Conservation (phyloP, 768 basidiomycete genomes). For the Gyrodon lividus region DNA sequence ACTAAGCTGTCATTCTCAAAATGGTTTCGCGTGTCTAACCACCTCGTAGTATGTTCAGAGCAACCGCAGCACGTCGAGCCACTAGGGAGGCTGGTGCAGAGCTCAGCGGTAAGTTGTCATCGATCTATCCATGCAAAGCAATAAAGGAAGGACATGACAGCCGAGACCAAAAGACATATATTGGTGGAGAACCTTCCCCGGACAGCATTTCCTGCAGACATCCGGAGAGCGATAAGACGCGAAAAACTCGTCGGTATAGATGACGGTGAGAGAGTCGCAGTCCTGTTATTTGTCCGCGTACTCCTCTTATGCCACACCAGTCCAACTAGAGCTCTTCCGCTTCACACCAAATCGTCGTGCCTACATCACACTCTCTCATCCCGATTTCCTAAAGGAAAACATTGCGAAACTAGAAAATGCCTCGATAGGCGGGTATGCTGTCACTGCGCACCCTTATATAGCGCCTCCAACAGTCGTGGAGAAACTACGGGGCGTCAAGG, state of each 20-base stretch:
- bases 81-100: slow-evolving; percentile 7
- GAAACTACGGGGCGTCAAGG: slow-evolving; percentile 39
- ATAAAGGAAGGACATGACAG: slow-evolving; percentile 9
- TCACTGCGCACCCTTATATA: slow-evolving; percentile 36
- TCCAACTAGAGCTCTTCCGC: slow-evolving; percentile 56
- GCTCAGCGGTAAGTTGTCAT: slow-evolving; percentile 14
- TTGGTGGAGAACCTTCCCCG: slow-evolving; percentile 48
- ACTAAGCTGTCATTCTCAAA: not conserved
- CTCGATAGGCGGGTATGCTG: slow-evolving; percentile 44
- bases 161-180: slow-evolving; percentile 40
- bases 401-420: slow-evolving; percentile 42
- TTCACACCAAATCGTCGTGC: slow-evolving; percentile 63
- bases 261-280: slow-evolving; percentile 27
- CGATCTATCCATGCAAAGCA: not conserved
- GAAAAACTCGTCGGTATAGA: slow-evolving; percentile 46
- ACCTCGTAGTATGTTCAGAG: slow-evolving; percentile 23
- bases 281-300: not conserved
- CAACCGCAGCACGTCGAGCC: slow-evolving; percentile 22
- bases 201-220: slow-evolving; percentile 54
- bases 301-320: slow-evolving; percentile 34
- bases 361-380: slow-evolving; percentile 50
- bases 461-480: slow-evolving; percentile 26
- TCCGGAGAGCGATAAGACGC: slow-evolving; percentile 44
- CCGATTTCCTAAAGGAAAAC: slow-evolving; percentile 43
- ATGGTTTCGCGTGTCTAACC: no score